Evolutionary conservation across 139 green algal species (phyloP).

Genomic region (Coelastrella sp.): DNA sequence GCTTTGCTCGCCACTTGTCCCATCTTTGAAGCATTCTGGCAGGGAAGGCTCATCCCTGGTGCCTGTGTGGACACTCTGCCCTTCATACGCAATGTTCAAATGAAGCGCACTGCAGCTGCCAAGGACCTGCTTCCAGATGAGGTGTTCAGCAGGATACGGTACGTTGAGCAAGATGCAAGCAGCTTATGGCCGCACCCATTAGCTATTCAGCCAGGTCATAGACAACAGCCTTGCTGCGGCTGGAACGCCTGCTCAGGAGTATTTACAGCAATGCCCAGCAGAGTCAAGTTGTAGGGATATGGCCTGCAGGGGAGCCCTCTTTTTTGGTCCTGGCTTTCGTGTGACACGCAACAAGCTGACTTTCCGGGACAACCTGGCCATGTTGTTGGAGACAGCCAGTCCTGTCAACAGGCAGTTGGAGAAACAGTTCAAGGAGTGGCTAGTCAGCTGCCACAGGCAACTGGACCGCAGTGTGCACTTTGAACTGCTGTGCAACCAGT

Average conservation of each 20-base stretch:
- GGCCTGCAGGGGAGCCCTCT: constrained; percentile 76
- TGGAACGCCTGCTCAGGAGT: too few species aligned
- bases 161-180: not conserved
- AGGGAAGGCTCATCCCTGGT: constrained; percentile 82
- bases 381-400: constrained; percentile 68
- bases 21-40: constrained; percentile 84
- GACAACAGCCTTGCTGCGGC: too few species aligned
- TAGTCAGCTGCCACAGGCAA: constrained; percentile 70
- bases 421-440: constrained; percentile 74
- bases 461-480: constrained; percentile 81
- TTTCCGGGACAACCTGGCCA: constrained; percentile 76
- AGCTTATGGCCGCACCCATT: too few species aligned
- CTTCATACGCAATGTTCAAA: constrained; percentile 73
- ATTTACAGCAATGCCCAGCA: not conserved
- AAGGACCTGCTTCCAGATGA: constrained; percentile 80
- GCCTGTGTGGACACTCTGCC: constrained; percentile 76
- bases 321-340: constrained; percentile 81
- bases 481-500: constrained; percentile 51
- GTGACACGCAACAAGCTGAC: constrained; percentile 88
- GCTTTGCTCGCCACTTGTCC: constrained; percentile 41
- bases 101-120: constrained; percentile 60
- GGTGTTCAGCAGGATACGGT: constrained; percentile 71
- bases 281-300: not conserved
- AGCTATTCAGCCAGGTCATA: too few species aligned
- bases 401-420: constrained; percentile 69